A percentile compares a stretch with the other conserved stretches of the same genome.
phyloP scores from a whole-genome alignment of 2,329 filamentous ascomycete species.

The Colletotrichum euphorbiae region DNA sequence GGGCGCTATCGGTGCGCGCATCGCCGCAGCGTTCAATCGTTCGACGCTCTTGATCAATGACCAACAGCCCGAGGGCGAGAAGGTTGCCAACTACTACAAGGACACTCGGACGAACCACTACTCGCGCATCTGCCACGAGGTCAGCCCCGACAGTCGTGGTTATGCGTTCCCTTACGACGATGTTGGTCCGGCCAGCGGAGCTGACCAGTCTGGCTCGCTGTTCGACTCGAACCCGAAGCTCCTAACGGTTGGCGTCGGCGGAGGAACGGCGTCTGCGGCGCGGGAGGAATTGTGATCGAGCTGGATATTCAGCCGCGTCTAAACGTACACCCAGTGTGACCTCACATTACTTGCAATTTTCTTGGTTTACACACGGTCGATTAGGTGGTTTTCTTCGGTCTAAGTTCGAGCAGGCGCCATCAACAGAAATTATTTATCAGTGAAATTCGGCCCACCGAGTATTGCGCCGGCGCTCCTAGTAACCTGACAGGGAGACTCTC shows the following conservation, averaged over 20 bases:
- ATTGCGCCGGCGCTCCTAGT: too few species aligned
- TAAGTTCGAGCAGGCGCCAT: neutral
- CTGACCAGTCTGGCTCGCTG: slow-evolving; percentile 73
- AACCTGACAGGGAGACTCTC: too few species aligned
- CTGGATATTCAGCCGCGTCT: neutral
- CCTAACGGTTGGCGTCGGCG: slow-evolving; percentile 69
- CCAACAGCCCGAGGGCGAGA: slow-evolving; percentile 65
- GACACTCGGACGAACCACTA: slow-evolving; percentile 73
- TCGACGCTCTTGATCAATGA: slow-evolving; percentile 70
- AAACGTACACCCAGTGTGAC: neutral
- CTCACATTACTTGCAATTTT: too few species aligned
- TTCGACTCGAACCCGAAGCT: slow-evolving; percentile 66
- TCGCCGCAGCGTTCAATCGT: slow-evolving; percentile 81
- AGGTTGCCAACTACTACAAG: slow-evolving; percentile 63
- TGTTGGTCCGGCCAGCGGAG: slow-evolving; percentile 65
- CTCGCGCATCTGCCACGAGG: slow-evolving; percentile 71
- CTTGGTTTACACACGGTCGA: too few species aligned
- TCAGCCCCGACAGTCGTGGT: slow-evolving; percentile 68
- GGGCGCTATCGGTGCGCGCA: slow-evolving; percentile 76
- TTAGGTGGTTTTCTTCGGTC: neutral
- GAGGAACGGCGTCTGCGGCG: slow-evolving; percentile 41
- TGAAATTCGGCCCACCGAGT: too few species aligned
- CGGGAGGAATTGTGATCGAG: slow-evolving; percentile 7
- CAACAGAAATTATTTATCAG: too few species aligned
- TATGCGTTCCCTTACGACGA: slow-evolving; percentile 82